Evolutionary conservation across 2,329 filamentous ascomycete species (phyloP).

Genomic region (Colletotrichum sp.): DNA sequence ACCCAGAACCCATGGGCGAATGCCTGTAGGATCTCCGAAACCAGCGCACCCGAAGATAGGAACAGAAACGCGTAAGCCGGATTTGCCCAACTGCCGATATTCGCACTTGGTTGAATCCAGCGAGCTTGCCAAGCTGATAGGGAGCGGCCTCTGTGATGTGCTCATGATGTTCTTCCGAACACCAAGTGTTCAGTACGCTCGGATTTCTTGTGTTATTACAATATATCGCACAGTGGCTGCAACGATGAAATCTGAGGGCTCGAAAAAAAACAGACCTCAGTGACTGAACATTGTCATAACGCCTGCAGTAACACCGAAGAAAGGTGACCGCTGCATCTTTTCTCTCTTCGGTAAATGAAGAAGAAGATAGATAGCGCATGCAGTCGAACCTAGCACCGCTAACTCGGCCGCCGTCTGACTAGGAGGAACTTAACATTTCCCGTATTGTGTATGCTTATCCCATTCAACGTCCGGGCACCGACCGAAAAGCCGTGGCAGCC

Average conservation of each 20-base stretch:
- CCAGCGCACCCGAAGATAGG: constrained; percentile 70
- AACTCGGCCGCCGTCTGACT: neutral
- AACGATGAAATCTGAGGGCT: neutral
- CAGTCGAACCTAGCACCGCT: neutral
- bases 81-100: constrained; percentile 61
- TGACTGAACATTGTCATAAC: neutral
- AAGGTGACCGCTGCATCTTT: neutral
- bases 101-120: constrained; percentile 39
- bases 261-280: fast-evolving
- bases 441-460: neutral
- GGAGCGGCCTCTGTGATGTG: neutral
- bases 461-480: neutral
- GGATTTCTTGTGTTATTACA: no score
- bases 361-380: neutral
- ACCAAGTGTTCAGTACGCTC: neutral
- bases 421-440: neutral
- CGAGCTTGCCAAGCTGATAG: neutral
- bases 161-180: neutral
- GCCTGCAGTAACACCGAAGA: neutral
- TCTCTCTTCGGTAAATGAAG: neutral
- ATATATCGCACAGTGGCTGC: neutral
- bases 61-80: constrained; percentile 65
- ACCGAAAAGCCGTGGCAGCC: neutral
- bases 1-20: constrained; percentile 55
- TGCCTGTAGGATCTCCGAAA: constrained; percentile 51